phyloP scores from a whole-genome alignment of 1,139 yeast genomes.

The Yamadazyma jaroonii region DNA sequence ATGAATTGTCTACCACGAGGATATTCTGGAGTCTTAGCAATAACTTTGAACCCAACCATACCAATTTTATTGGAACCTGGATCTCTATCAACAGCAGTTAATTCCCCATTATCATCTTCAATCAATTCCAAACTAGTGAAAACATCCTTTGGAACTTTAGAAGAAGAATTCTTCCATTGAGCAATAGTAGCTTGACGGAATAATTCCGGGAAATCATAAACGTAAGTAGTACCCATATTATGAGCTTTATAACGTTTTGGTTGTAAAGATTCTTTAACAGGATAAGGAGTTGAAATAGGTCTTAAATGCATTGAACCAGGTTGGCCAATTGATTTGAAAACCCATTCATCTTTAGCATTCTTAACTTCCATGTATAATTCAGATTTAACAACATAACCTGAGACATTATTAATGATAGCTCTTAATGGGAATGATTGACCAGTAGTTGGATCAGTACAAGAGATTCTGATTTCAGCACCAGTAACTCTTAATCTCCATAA shows the following conservation, averaged over 20 bases:
- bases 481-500: conserved; percentile 96
- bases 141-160: conserved; percentile 71
- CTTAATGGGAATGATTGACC: conserved; percentile 93
- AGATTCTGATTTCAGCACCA: conserved; percentile 95
- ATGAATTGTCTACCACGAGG: conserved; percentile 94
- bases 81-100: conserved; percentile 89
- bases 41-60: conserved; percentile 94
- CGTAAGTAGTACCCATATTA: conserved; percentile 96
- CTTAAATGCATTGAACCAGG: conserved; percentile 98
- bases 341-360: conserved; percentile 92
- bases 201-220: conserved; percentile 97
- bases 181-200: conserved; percentile 90
- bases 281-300: conserved; percentile 92
- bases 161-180: conserved; percentile 71
- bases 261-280: conserved; percentile 96
- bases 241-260: conserved; percentile 99
- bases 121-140: conserved; percentile 81
- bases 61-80: conserved; percentile 95
- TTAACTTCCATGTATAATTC: conserved; percentile 93
- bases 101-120: conserved; percentile 70
- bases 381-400: conserved; percentile 95
- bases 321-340: conserved; percentile 88
- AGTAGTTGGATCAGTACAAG: conserved; percentile 83
- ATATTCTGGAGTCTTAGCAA: conserved; percentile 93
- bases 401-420: conserved; percentile 92